Conservation (phyloP, 2,329 filamentous ascomycete species). For the Orbilia javanica region DNA sequence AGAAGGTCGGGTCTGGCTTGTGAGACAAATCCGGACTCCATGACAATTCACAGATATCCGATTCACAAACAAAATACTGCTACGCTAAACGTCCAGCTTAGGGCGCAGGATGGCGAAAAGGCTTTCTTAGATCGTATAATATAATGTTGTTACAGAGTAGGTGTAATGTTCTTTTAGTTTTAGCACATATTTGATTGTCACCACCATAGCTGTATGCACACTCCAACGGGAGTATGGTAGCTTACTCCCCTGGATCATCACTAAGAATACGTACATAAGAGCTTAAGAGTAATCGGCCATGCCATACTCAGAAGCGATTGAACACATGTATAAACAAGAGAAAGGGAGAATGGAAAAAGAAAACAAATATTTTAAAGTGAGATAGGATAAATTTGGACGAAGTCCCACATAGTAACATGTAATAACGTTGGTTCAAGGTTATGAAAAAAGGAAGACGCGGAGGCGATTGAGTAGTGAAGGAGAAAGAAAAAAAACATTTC, state of each 20-base stretch:
- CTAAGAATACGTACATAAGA: slow-evolving; percentile 27
- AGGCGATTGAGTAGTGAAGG: background rate
- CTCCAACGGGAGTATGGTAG: background rate
- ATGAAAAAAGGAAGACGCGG: no score
- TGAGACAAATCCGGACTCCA: no score
- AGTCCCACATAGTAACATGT: no score
- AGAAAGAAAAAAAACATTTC: background rate
- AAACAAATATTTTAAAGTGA: background rate
- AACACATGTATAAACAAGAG: background rate
- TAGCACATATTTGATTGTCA: background rate
- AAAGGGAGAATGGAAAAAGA: background rate
- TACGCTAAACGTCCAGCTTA: no score
- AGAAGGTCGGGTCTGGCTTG: no score
- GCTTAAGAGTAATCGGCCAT: slow-evolving; percentile 1
- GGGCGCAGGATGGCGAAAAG: no score
- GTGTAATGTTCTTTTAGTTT: background rate
- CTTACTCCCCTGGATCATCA: background rate
- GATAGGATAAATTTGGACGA: no score
- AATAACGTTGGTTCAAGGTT: no score
- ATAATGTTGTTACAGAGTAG: no score
- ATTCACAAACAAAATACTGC: no score
- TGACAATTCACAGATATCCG: no score
- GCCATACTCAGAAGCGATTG: background rate
- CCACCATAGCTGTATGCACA: background rate
- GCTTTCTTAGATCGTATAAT: no score